Evolutionary conservation across 495 filamentous ascomycete species (phyloP).

Genomic region (Neurospora hispaniola): DNA sequence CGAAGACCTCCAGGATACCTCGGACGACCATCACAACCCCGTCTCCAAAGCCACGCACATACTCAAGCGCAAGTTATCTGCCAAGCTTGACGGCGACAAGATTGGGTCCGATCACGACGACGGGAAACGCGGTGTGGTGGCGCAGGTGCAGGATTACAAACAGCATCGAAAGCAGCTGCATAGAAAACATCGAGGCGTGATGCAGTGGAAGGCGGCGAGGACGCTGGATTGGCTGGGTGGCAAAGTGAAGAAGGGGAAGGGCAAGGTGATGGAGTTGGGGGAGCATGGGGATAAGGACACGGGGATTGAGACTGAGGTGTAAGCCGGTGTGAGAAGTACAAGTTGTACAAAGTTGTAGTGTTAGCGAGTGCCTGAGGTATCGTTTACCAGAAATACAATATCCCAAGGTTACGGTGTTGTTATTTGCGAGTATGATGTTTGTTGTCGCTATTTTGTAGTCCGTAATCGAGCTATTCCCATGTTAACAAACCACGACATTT

Average conservation of each 20-base stretch:
- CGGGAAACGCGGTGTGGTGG: constrained; percentile 29
- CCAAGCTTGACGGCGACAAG: constrained; percentile 2
- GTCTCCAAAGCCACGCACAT: neutral
- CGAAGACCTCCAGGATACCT: neutral
- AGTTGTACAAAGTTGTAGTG: too few species aligned
- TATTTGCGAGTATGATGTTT: too few species aligned
- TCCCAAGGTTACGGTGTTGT: too few species aligned
- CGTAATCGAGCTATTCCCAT: too few species aligned
- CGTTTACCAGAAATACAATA: too few species aligned
- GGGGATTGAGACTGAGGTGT: constrained; percentile 49
- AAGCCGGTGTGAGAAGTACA: too few species aligned
- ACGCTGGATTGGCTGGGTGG: constrained; percentile 50
- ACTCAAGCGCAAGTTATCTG: constrained; percentile 1
- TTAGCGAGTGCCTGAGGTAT: too few species aligned
- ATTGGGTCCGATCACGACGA: constrained; percentile 16
- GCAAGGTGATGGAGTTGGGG: constrained; percentile 41
- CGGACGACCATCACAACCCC: neutral
- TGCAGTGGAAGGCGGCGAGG: constrained; percentile 59
- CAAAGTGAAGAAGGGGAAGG: constrained; percentile 42
- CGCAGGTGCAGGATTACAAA: constrained; percentile 41
- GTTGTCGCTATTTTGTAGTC: too few species aligned
- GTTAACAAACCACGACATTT: too few species aligned
- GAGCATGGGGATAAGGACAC: constrained; percentile 46
- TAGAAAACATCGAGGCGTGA: constrained; percentile 52
- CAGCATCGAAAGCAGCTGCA: constrained; percentile 49